These are phyloP conservation scores for Aspergillus tamarii DNA, from an alignment of 2,329 filamentous ascomycete genomes.

Conservation along the genomic window DNA sequence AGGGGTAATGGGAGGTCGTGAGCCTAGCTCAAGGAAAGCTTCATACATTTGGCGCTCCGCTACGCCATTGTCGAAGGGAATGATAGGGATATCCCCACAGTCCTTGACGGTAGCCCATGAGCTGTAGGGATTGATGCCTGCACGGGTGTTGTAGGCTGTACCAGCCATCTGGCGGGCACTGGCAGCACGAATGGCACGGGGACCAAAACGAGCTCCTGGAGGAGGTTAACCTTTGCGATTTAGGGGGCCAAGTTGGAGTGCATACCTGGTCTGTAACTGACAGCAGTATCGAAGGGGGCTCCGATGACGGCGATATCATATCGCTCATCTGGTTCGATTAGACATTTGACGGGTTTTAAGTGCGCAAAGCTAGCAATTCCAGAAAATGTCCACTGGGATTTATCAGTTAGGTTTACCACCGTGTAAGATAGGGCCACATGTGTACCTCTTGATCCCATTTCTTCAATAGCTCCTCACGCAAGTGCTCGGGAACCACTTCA, in stretches of 20 bases:
- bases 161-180: slow-evolving; percentile 79
- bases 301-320: slow-evolving; percentile 76
- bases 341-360: slow-evolving; percentile 68
- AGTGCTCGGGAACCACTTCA: slow-evolving; percentile 42
- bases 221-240: neutral
- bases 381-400: slow-evolving; percentile 63
- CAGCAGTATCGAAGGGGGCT: slow-evolving; percentile 74
- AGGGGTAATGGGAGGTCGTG: slow-evolving; percentile 44
- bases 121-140: slow-evolving; percentile 79
- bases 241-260: slow-evolving; percentile 2
- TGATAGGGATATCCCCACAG: slow-evolving; percentile 88
- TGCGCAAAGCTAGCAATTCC: slow-evolving; percentile 78
- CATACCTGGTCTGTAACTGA: slow-evolving; percentile 69
- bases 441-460: slow-evolving; percentile 54
- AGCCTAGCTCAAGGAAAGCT: slow-evolving; percentile 72
- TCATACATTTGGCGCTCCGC: slow-evolving; percentile 83
- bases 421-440: neutral
- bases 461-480: slow-evolving; percentile 47
- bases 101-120: slow-evolving; percentile 80
- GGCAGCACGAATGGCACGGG: slow-evolving; percentile 82
- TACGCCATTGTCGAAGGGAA: slow-evolving; percentile 81
- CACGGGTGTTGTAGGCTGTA: slow-evolving; percentile 80
- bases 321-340: slow-evolving; percentile 64
- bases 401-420: neutral
- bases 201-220: slow-evolving; percentile 75